Evolutionary conservation across 129 eudicot genomes (phyloP).

Genomic region (Sambucus nigra): DNA sequence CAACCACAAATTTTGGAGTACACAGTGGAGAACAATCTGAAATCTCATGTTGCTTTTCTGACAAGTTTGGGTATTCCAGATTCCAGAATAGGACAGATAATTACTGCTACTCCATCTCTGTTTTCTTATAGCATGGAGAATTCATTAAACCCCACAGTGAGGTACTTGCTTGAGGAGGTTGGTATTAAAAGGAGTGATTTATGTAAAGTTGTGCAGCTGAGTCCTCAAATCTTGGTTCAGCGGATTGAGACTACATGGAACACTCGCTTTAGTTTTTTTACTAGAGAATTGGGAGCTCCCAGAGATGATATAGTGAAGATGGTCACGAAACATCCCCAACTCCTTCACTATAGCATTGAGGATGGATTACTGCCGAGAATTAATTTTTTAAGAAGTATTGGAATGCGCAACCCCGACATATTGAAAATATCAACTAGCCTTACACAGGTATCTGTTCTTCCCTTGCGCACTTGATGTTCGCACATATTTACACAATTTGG

Average conservation of each 20-base stretch:
- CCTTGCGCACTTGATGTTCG: conserved; percentile 4
- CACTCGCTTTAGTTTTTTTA: conserved; percentile 53
- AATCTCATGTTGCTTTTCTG: conserved; percentile 82
- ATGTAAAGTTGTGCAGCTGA: conserved; percentile 84
- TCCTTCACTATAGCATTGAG: conserved; percentile 92
- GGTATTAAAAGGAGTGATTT: conserved; percentile 69
- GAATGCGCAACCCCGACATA: conserved; percentile 75
- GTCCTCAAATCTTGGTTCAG: conserved; percentile 89
- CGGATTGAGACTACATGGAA: conserved; percentile 82
- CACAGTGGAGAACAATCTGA: conserved; percentile 72
- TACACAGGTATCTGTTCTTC: conserved; percentile 68
- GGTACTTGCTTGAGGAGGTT: conserved; percentile 84
- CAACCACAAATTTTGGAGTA: conserved; percentile 84
- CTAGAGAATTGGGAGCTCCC: conserved; percentile 82
- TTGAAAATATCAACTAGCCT: conserved; percentile 79
- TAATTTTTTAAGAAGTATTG: conserved; percentile 82
- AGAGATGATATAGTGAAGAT: conserved; percentile 79
- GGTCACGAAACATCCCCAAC: conserved; percentile 90
- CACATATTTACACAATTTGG: not conserved
- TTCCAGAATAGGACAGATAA: conserved; percentile 74
- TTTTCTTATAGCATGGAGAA: conserved; percentile 82
- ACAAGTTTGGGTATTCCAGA: conserved; percentile 74
- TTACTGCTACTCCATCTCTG: conserved; percentile 84
- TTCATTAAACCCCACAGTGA: conserved; percentile 81
- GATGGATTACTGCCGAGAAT: conserved; percentile 83